Evolutionary conservation across 2,329 filamentous ascomycete genomes (phyloP), one percentile per base, ranked within the genome.

Genomic region (Calonectria hawksworthii): DNA sequence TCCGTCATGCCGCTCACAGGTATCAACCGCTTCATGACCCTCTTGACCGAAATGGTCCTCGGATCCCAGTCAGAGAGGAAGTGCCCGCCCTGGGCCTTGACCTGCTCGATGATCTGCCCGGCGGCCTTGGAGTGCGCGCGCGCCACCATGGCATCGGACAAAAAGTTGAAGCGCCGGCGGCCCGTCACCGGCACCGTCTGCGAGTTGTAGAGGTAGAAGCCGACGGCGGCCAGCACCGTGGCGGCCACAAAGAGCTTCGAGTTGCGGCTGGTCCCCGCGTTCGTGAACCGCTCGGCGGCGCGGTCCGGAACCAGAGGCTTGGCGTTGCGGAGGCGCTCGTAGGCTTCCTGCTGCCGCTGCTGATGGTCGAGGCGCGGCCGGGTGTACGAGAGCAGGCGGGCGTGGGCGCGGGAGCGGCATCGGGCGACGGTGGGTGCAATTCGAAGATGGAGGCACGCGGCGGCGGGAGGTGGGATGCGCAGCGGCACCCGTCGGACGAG

Each of bases 121-220:
- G 80, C 81, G 3, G 78, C 80, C 23, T 78, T 75, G 32, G 77
- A 70, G 54, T 84, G 78, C 26, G 80, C 74, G 71, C 89, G 85
- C 75, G 89, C 85, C 79, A 93, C 92, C 80, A 92, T 87, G 71
- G 88, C 83, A 64, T 89, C 88, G 68, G 95, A 92, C 8, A 87
- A 83, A 28, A 87, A 87, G 83, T 96, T 96, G 89, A 96, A 96
- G 44, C 94, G 90, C 79, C 88, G 88, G 11, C 95, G 90, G 0
- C 93, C 93, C 7, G 92, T 94, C 9, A 95, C 90, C 2, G 94
- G 94, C 18, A 96, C 94, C 38, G 90, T 90, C 83, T 96, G 93
- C 52, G 94, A 86, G 82, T 96, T 93, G 81, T 86, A 88, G 70
- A 92, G 87, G 86, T 95, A 96, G 82, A 95, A 92, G 11, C 82